Base-by-base conservation (phyloP, 176 grass and related monocot species). In the Poa annua region DNA sequence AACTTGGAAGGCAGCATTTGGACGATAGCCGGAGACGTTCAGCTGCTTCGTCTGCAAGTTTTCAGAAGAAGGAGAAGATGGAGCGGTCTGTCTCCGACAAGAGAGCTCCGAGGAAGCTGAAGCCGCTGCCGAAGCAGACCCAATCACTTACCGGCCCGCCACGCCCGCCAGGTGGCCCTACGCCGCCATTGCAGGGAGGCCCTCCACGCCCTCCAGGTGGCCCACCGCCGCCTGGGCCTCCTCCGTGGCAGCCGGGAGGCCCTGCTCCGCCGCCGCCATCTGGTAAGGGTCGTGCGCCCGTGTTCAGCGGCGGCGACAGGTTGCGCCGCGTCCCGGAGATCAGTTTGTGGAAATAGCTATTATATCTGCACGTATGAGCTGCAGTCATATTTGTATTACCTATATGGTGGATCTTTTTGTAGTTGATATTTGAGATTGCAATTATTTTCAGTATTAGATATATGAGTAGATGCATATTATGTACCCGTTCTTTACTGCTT, bases 311-410 rank as follows among this genome's bases (percentile, higher is more conserved):
- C 1, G 74, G 74, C 32, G 52, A 57, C 12, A 90, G 87, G 63
- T 80, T 92, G 53, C 92, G 91, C 12, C 89, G 92, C 11, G 92
- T 87, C 0, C 53, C 92, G 6, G 87, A 29, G 29, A 29, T 29
- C 29, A 29, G 29, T 29, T 29, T 29, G 29, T 29, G 29, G 29
- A 29, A 29, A 29, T 29, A 29, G 29, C 29, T 29, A 29, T 29
- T 29, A 29, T 29, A 29, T 29, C 29, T 29, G 29, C n/a, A n/a
- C 29, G 29, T 29, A 29, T 29, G 29, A 29, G 29, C 2, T 29
- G 29, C 29, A 29, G 2, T 29, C 29, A 29, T 29, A 29, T 29
- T 29, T 29, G 29, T 29, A 29, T 29, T 29, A 29, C 29, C 29
- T 29, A 29, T 29, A 29, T 29, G 29, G 29, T 29, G 29, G 29